Conservation (phyloP, 495 filamentous ascomycete species). For the Annulohypoxylon moriforme region DNA sequence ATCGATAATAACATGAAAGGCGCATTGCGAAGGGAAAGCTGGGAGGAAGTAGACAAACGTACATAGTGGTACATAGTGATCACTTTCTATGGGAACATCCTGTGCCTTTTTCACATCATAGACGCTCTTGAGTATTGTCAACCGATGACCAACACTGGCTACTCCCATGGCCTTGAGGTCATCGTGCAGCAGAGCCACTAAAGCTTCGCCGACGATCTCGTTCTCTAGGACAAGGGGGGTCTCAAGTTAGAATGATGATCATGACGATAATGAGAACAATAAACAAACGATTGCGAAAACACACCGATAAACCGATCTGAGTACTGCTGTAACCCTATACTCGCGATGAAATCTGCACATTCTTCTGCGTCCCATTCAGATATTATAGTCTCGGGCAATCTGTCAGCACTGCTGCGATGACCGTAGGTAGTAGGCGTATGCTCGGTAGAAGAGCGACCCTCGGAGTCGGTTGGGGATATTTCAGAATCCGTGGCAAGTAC, state of each 20-base stretch:
- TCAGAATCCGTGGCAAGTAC: slow-evolving; percentile 81
- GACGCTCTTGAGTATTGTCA: slow-evolving; percentile 93
- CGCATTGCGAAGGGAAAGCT: background rate
- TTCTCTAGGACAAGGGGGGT: slow-evolving; percentile 70
- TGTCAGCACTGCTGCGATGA: slow-evolving; percentile 71
- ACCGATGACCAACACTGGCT: slow-evolving; percentile 87
- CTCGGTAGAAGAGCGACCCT: slow-evolving; percentile 76
- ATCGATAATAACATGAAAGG: slow-evolving; percentile 29
- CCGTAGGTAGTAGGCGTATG: slow-evolving; percentile 90
- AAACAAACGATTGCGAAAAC: slow-evolving; percentile 42
- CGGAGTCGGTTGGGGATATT: slow-evolving; percentile 81
- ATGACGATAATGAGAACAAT: slow-evolving; percentile 8
- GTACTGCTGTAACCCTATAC: slow-evolving; percentile 85
- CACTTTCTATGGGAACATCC: slow-evolving; percentile 87
- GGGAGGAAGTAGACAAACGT: slow-evolving; percentile 52
- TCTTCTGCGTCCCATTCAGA: slow-evolving; percentile 90
- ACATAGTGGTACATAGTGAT: slow-evolving; percentile 95
- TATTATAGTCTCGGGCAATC: slow-evolving; percentile 81
- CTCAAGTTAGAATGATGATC: slow-evolving; percentile 49
- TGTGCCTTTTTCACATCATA: slow-evolving; percentile 96
- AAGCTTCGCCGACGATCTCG: slow-evolving; percentile 89
- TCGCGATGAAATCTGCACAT: slow-evolving; percentile 84
- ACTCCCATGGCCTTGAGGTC: slow-evolving; percentile 96
- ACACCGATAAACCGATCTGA: slow-evolving; percentile 81
- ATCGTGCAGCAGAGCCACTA: slow-evolving; percentile 89